Evolutionary conservation across 306 rosid genomes (phyloP), one percentile per base, ranked within the genome.

Genomic region (Malus sylvestris): DNA sequence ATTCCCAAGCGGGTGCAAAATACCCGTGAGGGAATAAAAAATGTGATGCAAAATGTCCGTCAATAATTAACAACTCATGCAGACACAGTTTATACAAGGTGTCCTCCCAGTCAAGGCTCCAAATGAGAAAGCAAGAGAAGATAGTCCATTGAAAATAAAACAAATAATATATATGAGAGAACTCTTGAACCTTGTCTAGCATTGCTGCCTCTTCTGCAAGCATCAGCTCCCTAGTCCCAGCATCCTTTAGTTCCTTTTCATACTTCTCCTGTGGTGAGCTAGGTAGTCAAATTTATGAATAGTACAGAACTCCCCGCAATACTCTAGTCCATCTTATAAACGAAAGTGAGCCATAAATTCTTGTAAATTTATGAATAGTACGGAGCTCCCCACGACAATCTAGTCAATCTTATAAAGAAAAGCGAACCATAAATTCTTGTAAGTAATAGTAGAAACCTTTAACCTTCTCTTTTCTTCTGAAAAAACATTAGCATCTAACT

Each of bases 171-270:
- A 19, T 15, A 74, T 63, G 20, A 81, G 71, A 75, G 59, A 55
- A 49, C 45, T 52, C 18, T 68, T 30, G 61, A 78, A 95, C 99
- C 97, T 88, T 92, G 80, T 95, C 97, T 79, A 95, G 73, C 86
- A 95, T 88, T 63, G 99, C 97, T 53, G 84, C 86, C 86, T 91
- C 96, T 89, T 95, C 97, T 71, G 99, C 99, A 68, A 63, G 97
- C 97, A 87, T 95, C 65, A 91, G 88, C 83, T 92, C 99, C 84
- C 85, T 89, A 57, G 86, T 95, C 22, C 86, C 95, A 71, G 99
- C 97, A 79, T 95, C 99, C 88, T 90, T 95, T 86, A 92, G 86
- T 77, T 85, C 84, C 72, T 83, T 90, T 78, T 95, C 97, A 83
- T 88, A 85, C 82, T 86, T 92, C 72, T 92, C 97, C 97, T 95